Conservation (phyloP, 306 rosid genomes). For the Oxytropis ochrocephala region DNA sequence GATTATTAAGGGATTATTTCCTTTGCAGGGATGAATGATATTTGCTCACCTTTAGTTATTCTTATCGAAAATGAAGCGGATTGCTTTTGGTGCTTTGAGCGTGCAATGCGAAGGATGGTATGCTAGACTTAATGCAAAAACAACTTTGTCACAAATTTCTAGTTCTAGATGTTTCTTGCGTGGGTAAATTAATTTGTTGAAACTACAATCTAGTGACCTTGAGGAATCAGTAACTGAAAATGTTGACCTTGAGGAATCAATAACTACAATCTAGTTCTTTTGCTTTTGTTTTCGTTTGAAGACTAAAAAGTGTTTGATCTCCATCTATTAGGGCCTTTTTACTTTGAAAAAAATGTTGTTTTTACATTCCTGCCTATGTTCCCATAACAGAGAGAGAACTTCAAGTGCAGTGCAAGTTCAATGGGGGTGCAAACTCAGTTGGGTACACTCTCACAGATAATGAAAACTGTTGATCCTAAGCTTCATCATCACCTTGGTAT, state of each 20-base stretch:
- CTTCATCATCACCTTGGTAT: slow-evolving; percentile 97
- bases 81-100: slow-evolving; percentile 91
- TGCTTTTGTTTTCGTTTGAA: slow-evolving; percentile 11
- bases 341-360: background rate
- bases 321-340: background rate
- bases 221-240: background rate
- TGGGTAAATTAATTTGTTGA: slow-evolving; percentile 2
- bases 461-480: slow-evolving; percentile 78
- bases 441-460: slow-evolving; percentile 84
- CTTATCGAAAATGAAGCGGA: slow-evolving; percentile 83
- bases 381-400: slow-evolving; percentile 74
- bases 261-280: background rate
- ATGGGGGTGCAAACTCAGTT: slow-evolving; percentile 95
- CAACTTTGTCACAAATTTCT: background rate
- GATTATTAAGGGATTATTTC: slow-evolving; percentile 12
- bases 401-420: slow-evolving; percentile 61
- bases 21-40: slow-evolving; percentile 92
- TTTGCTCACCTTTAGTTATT: slow-evolving; percentile 81
- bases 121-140: slow-evolving; percentile 1
- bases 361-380: slow-evolving; percentile 31
- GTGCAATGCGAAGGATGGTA: slow-evolving; percentile 95
- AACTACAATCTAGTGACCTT: slow-evolving; percentile 4
- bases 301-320: background rate
- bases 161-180: slow-evolving; percentile 6
- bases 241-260: background rate